phyloP scores from a whole-genome alignment of 495 filamentous ascomycete genomes.

The Penicillium waksmanii region DNA sequence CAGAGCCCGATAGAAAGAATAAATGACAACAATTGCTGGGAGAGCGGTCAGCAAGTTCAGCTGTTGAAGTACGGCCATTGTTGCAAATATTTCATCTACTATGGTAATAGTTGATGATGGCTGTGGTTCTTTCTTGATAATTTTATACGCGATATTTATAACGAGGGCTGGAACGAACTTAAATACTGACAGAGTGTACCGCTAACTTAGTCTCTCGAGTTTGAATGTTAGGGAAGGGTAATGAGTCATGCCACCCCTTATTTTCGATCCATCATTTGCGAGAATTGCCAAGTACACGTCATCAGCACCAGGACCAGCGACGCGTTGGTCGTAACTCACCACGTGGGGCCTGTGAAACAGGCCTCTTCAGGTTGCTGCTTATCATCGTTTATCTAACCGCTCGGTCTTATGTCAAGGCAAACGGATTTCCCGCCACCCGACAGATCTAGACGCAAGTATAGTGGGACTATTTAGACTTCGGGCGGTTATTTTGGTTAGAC shows the following conservation, averaged over 20 bases:
- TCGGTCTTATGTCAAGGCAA: background rate
- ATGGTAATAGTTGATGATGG: background rate
- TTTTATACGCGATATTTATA: background rate
- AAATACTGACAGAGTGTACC: background rate
- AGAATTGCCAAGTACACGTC: background rate
- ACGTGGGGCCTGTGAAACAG: background rate
- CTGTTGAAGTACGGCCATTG: background rate
- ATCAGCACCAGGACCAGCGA: background rate
- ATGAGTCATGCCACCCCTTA: background rate
- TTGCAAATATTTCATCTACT: background rate
- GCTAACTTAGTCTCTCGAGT: background rate
- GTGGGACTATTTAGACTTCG: conserved; percentile 1
- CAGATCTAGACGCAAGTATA: conserved; percentile 1
- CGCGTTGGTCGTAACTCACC: background rate
- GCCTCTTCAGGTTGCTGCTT: background rate
- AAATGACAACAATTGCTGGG: background rate
- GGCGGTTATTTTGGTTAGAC: background rate
- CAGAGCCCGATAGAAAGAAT: background rate
- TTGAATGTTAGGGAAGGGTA: background rate
- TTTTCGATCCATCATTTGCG: background rate
- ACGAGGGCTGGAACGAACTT: background rate
- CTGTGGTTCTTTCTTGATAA: background rate
- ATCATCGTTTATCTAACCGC: conserved; percentile 3
- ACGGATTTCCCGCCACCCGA: background rate
- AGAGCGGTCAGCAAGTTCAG: background rate